A percentile compares a stretch with the other conserved stretches of the same genome.
Conservation (phyloP, 192 early-diverging fungal genomes). For the Allomyces macrogynus region DNA sequence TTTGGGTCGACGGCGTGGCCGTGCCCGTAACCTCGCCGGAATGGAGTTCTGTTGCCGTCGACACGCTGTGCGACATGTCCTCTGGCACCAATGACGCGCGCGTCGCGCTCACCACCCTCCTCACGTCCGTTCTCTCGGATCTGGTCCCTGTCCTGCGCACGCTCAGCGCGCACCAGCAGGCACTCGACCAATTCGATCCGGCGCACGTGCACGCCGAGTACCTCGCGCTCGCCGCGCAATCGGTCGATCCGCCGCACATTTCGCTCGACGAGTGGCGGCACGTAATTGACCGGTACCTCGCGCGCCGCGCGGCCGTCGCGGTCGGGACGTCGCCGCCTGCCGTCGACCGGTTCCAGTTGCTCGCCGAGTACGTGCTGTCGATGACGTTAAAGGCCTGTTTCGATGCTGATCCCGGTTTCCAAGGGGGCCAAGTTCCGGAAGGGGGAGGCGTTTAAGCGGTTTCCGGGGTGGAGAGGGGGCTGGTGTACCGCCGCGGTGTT, state of each 20-base stretch:
- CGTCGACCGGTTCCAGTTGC: constrained; percentile 15
- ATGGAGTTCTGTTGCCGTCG: no score
- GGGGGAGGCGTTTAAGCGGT: constrained; percentile 1
- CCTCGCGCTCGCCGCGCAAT: not conserved
- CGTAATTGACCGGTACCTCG: no score
- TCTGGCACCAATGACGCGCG: no score
- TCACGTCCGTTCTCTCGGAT: not conserved
- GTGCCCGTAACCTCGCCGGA: not conserved
- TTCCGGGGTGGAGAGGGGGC: constrained; percentile 5
- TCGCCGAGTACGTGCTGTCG: constrained; percentile 46
- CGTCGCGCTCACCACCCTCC: not conserved
- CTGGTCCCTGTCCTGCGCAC: constrained; percentile 2
- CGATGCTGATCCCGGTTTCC: constrained; percentile 35
- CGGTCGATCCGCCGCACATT: no score
- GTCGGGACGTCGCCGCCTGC: no score
- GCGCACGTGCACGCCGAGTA: constrained; percentile 6
- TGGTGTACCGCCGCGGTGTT: constrained; percentile 27
- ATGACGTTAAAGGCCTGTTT: constrained; percentile 57
- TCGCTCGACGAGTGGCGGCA: no score
- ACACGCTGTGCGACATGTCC: no score
- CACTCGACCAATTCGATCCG: constrained; percentile 11
- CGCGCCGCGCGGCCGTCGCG: no score
- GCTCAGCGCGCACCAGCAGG: constrained; percentile 7
- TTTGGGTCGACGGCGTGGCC: constrained; percentile 22
- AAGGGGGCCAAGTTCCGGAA: not conserved